phyloP scores from a whole-genome alignment of 2,329 filamentous ascomycete species.

The Phaeosphaeria sp. region DNA sequence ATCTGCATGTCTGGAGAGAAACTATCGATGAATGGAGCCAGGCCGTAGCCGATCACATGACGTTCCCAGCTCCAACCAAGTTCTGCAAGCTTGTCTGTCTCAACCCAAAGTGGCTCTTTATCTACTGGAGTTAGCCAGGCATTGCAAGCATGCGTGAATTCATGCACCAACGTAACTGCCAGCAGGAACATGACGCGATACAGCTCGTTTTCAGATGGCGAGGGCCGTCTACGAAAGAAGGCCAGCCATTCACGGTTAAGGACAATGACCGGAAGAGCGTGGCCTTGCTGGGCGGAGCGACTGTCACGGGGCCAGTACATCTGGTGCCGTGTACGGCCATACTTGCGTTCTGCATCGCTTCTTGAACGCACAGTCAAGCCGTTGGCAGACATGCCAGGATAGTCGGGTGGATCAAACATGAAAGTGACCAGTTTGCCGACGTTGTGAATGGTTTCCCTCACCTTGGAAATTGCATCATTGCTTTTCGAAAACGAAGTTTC shows the following conservation, averaged over 20 bases:
- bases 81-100: conserved; percentile 13
- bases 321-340: too few species aligned
- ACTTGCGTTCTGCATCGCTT: too few species aligned
- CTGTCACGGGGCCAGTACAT: conserved; percentile 8
- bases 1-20: neutral
- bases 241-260: conserved; percentile 15
- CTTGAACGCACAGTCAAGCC: conserved; percentile 2
- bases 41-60: neutral
- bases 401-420: conserved; percentile 16
- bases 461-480: conserved; percentile 3
- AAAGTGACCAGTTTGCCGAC: conserved; percentile 11
- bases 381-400: neutral
- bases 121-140: conserved; percentile 9
- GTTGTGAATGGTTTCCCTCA: conserved; percentile 4
- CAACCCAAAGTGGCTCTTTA: conserved; percentile 20
- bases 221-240: conserved; percentile 10
- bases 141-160: conserved; percentile 27
- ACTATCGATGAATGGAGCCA: neutral
- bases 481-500: conserved; percentile 2
- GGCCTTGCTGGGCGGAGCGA: neutral
- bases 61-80: conserved; percentile 26
- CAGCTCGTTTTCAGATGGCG: neutral
- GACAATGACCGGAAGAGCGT: conserved; percentile 10
- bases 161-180: conserved; percentile 22
- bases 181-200: conserved; percentile 21